These are phyloP conservation scores for Sapria himalayana DNA, from an alignment of 345 rosid genomes.

Conservation along the genomic window DNA sequence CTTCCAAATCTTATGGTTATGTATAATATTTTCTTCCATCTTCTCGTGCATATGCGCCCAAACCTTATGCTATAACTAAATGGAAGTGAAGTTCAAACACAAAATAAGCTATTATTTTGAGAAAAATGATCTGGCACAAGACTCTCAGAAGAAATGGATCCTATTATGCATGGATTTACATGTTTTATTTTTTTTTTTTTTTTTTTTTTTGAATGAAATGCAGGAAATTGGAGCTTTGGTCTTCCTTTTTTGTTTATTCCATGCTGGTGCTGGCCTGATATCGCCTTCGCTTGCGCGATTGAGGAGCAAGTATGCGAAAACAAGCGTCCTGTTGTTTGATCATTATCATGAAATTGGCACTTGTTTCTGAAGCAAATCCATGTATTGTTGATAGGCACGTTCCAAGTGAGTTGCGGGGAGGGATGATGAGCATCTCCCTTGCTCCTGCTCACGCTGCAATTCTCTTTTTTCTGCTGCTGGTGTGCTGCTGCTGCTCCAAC, in stretches of 20 bases:
- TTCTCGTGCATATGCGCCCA: no score
- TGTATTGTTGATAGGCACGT: slow-evolving; percentile 37
- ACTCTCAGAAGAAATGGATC: neutral
- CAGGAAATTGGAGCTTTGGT: slow-evolving; percentile 77
- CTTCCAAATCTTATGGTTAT: no score
- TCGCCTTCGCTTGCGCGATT: slow-evolving; percentile 75
- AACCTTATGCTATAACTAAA: no score
- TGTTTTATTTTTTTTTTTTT: no score
- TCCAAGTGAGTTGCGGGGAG: slow-evolving; percentile 82
- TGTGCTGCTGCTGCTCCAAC: no score
- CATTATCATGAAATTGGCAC: no score
- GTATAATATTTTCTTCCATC: no score
- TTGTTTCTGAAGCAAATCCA: slow-evolving; percentile 1
- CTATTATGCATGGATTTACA: no score
- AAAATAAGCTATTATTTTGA: no score
- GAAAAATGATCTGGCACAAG: slow-evolving; percentile 4
- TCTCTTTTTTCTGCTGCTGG: slow-evolving; percentile 41
- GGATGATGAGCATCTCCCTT: slow-evolving; percentile 77
- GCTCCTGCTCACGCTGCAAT: slow-evolving; percentile 66
- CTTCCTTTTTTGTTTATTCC: slow-evolving; percentile 51
- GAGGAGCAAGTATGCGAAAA: slow-evolving; percentile 51
- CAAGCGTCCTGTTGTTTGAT: neutral
- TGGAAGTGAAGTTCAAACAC: no score
- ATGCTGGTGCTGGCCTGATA: slow-evolving; percentile 46
- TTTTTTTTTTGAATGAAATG: slow-evolving; percentile 9